Evolutionary conservation across 108 stramenopile species (phyloP).

Genomic region (Skeletonema menzelii): DNA sequence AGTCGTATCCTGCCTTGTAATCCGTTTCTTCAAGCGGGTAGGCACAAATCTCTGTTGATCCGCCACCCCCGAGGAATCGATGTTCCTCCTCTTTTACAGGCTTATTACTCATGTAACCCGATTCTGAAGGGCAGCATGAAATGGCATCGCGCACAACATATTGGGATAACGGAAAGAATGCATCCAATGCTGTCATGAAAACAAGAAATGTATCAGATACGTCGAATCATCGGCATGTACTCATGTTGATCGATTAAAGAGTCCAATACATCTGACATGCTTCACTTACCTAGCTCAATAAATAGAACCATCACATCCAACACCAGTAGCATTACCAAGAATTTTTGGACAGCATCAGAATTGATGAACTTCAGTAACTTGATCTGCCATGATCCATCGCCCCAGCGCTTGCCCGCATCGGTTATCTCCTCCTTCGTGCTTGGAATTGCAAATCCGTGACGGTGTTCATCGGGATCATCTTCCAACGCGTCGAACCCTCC

Average conservation of each 20-base stretch:
- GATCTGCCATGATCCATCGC: conserved; percentile 38
- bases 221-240: neutral
- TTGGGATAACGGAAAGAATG: conserved; percentile 15
- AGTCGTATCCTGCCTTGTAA: conserved; percentile 26
- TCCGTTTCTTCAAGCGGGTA: conserved; percentile 13
- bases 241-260: neutral
- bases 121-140: conserved; percentile 33
- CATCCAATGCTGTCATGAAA: conserved; percentile 16
- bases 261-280: neutral
- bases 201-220: neutral
- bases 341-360: conserved; percentile 24
- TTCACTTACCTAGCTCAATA: conserved; percentile 21
- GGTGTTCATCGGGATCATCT: neutral
- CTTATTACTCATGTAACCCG: neutral
- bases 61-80: neutral
- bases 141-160: conserved; percentile 22
- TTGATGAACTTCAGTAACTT: conserved; percentile 26
- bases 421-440: neutral
- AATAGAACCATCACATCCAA: conserved; percentile 40
- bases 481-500: neutral
- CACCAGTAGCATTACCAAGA: conserved; percentile 28
- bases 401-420: conserved; percentile 1
- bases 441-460: neutral
- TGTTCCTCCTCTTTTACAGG: neutral
- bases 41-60: conserved; percentile 9